A percentile compares a stretch with the other conserved stretches of the same genome.
These are phyloP conservation scores for Aspergillus japonicus DNA, from an alignment of 2,329 filamentous ascomycete species.

Conservation along the genomic window DNA sequence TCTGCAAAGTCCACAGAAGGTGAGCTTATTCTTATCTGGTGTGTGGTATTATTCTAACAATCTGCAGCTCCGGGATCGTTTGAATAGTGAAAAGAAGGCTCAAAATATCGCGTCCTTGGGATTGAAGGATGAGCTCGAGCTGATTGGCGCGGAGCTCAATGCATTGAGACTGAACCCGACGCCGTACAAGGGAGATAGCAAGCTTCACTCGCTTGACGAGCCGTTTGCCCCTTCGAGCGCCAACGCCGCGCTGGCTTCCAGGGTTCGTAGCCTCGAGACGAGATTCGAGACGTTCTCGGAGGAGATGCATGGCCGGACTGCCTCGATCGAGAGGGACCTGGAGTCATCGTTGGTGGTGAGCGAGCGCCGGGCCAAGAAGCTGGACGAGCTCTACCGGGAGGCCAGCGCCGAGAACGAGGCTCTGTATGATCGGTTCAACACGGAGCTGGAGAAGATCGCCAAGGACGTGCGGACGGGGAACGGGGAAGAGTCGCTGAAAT, in stretches of 20 bases:
- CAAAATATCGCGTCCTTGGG: slow-evolving; percentile 68
- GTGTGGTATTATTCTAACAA: slow-evolving; percentile 2
- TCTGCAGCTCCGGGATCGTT: slow-evolving; percentile 66
- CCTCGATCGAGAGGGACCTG: slow-evolving; percentile 67
- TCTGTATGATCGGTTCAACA: slow-evolving; percentile 87
- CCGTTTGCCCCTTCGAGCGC: slow-evolving; percentile 19
- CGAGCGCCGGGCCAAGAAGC: slow-evolving; percentile 74
- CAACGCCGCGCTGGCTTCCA: slow-evolving; percentile 39
- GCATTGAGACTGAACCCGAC: slow-evolving; percentile 34
- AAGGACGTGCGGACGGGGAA: slow-evolving; percentile 73
- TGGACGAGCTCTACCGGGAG: slow-evolving; percentile 88
- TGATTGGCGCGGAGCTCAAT: slow-evolving; percentile 78
- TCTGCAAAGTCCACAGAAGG: slow-evolving; percentile 63
- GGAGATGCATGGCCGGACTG: slow-evolving; percentile 61
- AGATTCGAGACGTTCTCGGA: slow-evolving; percentile 60
- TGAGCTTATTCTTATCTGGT: slow-evolving; percentile 13
- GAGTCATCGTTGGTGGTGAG: slow-evolving; percentile 69
- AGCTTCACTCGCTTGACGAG: slow-evolving; percentile 15
- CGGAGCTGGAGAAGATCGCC: slow-evolving; percentile 80
- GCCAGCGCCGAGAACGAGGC: slow-evolving; percentile 88
- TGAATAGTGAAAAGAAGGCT: slow-evolving; percentile 76
- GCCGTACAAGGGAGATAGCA: slow-evolving; percentile 38
- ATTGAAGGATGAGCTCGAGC: slow-evolving; percentile 72
- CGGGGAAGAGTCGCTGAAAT: slow-evolving; percentile 74
- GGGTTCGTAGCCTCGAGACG: slow-evolving; percentile 66